Evolutionary conservation across 2,329 filamentous ascomycete species (phyloP), one percentile per base, ranked within the genome.

Genomic region (Colletotrichum magnum): DNA sequence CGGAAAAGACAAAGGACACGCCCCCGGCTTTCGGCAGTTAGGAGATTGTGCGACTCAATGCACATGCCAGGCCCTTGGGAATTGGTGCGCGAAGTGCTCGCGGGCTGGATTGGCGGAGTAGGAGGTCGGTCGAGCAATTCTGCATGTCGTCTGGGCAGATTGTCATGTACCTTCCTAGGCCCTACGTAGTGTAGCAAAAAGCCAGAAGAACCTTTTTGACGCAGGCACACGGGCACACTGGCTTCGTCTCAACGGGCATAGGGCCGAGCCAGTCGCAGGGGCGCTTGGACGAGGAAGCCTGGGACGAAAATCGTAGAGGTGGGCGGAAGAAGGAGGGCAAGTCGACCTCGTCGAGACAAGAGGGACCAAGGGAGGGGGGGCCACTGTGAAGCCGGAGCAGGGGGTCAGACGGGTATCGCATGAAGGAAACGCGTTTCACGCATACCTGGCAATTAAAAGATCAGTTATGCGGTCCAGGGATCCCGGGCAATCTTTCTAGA

Each of bases 361-460:
- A 63, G 28, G 48, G 64, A 58, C 68, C 47, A 50, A 43, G 58
- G 58, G 52, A 63, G 58, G 51, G 64, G 64, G 48, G 32, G 15
- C 2, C 32, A 36, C 26, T 24, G 51, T 67, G 67, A 70, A 58
- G 61, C 67, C 62, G 36, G 52, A 59, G 61, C 69, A 66, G 52
- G 78, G 76, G 79, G 77, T 52, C 45, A 56, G 57, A 61, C 56
- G 62, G 67, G 67, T 67, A 69, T 74, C 77, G 83, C 83, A 85
- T 85, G 79, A 85, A 82, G 74, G 75, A 80, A 80, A 80, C 77
- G 76, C 75, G 79, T 83, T 82, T 82, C 79, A 81, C 75, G 74
- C 77, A 74, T 78, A 80, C 81, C 80, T 79, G 78, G 82, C 76
- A 85, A 85, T 85, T 82, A 84, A 83, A 84, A 79, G 75, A 73